Base-by-base conservation (phyloP, 768 basidiomycete genomes). In the Artomyces pyxidatus region DNA sequence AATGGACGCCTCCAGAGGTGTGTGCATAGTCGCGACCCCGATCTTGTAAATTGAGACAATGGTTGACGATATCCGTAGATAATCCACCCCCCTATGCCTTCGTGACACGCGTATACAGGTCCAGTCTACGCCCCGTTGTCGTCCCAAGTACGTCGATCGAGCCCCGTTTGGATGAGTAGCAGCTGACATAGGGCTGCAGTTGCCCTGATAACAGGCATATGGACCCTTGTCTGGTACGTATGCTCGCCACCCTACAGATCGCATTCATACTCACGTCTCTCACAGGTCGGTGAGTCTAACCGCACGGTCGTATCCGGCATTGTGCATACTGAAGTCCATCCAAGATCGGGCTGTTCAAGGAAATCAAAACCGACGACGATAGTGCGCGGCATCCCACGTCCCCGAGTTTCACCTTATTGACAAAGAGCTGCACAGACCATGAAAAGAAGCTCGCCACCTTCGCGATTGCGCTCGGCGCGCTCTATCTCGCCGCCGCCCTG, bases 141-240 rank as follows among this genome's bases (percentile, higher is more conserved):
- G 51, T 71, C 19, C 55, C 61, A 48, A 73, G 58, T 68, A 52
- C 32, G 59, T 56, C 30, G n/a, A n/a, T 32, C 28, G 32, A 39
- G 7, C 45, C 22, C 43, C 3, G 6, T 32, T 40, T 2, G 2
- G 27, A 19, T 8, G 11, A 9, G 6, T 27, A 9, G n/a, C 10
- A 7, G 37, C 10, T 16, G 21, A 40, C 22, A 28, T 48, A 56
- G 25, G 49, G 22, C 28, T 12, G 17, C 26, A 73, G 73, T 63
- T 42, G 68, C 74, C 2, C 51, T 74, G 38, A 27, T 82, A 21
- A 70, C 68, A 21, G 77, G 73, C 6, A 48, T 87, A 14, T 88
- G 84, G 81, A 58, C 75, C 21, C 64, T 88, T 8, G 64, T 78
- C 51, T 76, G 75, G 86, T 88, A 62, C 65, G 85, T 72, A 16